Evolutionary conservation across 805 yeast species (phyloP).

Genomic region (Cyberlindnera galapagoensis): DNA sequence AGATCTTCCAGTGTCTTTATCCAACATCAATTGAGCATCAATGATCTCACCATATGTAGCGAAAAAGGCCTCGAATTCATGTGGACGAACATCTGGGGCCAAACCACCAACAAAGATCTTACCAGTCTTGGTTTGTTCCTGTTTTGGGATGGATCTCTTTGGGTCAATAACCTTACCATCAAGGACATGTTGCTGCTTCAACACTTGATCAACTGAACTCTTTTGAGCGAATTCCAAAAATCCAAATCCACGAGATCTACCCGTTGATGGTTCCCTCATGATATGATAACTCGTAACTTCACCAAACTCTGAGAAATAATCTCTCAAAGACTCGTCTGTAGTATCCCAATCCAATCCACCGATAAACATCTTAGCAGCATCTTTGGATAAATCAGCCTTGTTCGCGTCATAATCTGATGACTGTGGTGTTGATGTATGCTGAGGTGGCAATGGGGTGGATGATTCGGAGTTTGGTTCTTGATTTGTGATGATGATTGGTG

Average conservation of each 20-base stretch:
- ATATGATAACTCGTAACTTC: constrained; percentile 82
- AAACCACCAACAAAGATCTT: constrained; percentile 97
- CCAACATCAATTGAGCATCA: constrained; percentile 95
- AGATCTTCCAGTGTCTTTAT: constrained; percentile 93
- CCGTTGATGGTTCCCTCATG: constrained; percentile 84
- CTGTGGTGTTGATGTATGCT: constrained; percentile 1
- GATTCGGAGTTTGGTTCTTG: not conserved
- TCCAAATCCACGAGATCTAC: constrained; percentile 93
- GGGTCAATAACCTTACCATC: constrained; percentile 98
- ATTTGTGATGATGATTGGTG: no score
- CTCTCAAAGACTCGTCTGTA: constrained; percentile 76
- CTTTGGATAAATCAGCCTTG: constrained; percentile 53
- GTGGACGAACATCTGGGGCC: constrained; percentile 87
- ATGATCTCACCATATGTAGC: constrained; percentile 84
- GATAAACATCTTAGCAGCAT: constrained; percentile 86
- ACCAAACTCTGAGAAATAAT: constrained; percentile 83
- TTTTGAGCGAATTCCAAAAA: constrained; percentile 82
- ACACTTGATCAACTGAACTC: constrained; percentile 78
- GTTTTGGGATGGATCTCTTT: constrained; percentile 94
- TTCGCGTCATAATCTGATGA: constrained; percentile 12
- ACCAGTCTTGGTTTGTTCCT: constrained; percentile 94
- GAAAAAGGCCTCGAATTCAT: constrained; percentile 81
- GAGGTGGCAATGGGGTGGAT: constrained; percentile 5
- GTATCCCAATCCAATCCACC: constrained; percentile 99
- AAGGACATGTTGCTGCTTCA: constrained; percentile 77